phyloP scores from a whole-genome alignment of 2,329 filamentous ascomycete species.

The Trichothecium roseum region DNA sequence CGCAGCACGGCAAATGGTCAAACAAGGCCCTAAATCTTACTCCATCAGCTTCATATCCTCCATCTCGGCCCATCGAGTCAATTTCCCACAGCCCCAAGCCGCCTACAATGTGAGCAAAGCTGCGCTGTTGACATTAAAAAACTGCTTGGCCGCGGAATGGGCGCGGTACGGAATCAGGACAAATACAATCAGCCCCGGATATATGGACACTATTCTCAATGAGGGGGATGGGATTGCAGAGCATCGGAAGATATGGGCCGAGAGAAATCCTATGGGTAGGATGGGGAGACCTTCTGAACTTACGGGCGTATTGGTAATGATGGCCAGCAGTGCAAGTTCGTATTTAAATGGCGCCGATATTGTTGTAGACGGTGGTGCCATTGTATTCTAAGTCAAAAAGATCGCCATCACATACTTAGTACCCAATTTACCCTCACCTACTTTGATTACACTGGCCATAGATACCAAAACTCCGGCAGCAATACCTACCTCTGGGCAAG shows the following conservation, averaged over 20 bases:
- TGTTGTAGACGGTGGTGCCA: constrained; percentile 47
- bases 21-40: constrained; percentile 35
- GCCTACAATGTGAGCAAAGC: constrained; percentile 67
- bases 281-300: constrained; percentile 57
- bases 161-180: constrained; percentile 58
- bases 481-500: no score
- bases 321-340: constrained; percentile 48
- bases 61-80: constrained; percentile 58
- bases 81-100: constrained; percentile 62
- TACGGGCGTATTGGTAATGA: constrained; percentile 49
- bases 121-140: constrained; percentile 51
- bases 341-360: constrained; percentile 63
- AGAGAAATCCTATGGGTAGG: constrained; percentile 50
- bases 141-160: constrained; percentile 64
- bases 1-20: constrained; percentile 41
- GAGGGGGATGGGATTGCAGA: constrained; percentile 48
- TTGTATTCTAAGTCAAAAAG: constrained; percentile 3
- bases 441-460: no score
- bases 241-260: constrained; percentile 44
- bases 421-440: no score
- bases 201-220: constrained; percentile 70
- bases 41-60: constrained; percentile 57
- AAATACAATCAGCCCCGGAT: constrained; percentile 62
- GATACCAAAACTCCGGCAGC: no score
- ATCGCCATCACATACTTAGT: no score